Percentiles rank a stretch among this genome's conserved stretches.
These are phyloP conservation scores for Mycogone perniciosa DNA, from an alignment of 2,329 filamentous ascomycete species.

Conservation along the genomic window DNA sequence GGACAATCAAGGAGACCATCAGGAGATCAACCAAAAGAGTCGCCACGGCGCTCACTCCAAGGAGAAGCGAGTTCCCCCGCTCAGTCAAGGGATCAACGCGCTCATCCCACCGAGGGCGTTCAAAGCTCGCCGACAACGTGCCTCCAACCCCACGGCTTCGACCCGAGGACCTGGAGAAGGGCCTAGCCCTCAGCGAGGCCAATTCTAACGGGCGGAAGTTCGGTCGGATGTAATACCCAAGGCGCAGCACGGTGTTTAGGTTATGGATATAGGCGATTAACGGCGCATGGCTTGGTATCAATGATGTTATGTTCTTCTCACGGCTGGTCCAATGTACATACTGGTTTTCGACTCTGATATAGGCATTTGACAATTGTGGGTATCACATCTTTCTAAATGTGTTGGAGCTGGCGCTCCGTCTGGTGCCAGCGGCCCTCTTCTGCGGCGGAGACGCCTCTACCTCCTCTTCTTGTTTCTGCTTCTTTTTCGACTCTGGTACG, in stretches of 20 bases:
- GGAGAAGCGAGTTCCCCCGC: constrained; percentile 53
- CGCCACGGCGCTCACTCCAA: constrained; percentile 55
- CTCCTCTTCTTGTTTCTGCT: constrained; percentile 32
- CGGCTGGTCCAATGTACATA: constrained; percentile 10
- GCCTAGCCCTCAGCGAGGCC: constrained; percentile 33
- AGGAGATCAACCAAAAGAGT: constrained; percentile 60
- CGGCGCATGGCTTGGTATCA: constrained; percentile 4
- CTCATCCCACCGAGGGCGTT: constrained; percentile 30
- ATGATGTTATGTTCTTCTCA: constrained; percentile 12
- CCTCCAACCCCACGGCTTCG: constrained; percentile 52
- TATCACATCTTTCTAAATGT: constrained; percentile 60
- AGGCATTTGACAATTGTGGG: constrained; percentile 18
- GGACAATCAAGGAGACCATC: constrained; percentile 68
- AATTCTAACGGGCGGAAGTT: constrained; percentile 27
- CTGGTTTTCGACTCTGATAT: constrained; percentile 3
- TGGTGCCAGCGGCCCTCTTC: constrained; percentile 33
- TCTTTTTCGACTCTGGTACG: constrained; percentile 53
- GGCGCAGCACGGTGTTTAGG: not conserved
- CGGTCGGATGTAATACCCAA: not conserved
- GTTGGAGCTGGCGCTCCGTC: constrained; percentile 71
- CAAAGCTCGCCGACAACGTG: constrained; percentile 46
- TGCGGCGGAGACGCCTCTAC: constrained; percentile 25
- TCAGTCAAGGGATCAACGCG: constrained; percentile 43
- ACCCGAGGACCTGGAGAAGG: constrained; percentile 55
- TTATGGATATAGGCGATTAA: not conserved